Base-by-base conservation (phyloP, 768 basidiomycete species). In the Lyophyllum semitale region DNA sequence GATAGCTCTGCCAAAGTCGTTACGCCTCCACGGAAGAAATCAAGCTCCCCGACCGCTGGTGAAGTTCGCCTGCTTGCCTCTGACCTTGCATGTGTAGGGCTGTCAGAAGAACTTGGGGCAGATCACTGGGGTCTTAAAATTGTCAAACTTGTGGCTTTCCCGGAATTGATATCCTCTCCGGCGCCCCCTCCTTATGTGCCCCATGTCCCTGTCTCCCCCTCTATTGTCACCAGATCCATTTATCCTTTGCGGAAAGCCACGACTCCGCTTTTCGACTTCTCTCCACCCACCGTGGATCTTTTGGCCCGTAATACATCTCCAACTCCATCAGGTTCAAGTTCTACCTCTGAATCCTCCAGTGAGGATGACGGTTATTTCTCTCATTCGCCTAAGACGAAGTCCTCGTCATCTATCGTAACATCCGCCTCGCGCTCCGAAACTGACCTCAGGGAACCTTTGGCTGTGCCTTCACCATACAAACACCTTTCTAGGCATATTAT, bases 101-200 rank as follows among this genome's bases (percentile, higher is more conserved):
- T 91, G 25, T 82, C 83, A 37, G 84, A 88, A 62, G 85, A 87
- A 58, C 74, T 74, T 27, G 75, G 77, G 44, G 80, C 84, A 30
- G 85, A 89, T 54, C 78, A 81, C 46, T 92, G 90, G 90, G 80
- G 81, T 22, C 77, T 87, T 57, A 91, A 92, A 73, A 81, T 92
- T 40, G 76, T 92, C 57, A 89, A 90, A 70, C 77, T 91, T 13
- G 77, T 92, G 35, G 88, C 89, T 6, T 91, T 84, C 66, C 87
- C 88, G 0, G 88, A 90, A 56, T 77, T 91, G 50, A 84, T 88
- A 27, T 75, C 78, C n/a, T 47, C 68, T 35, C 57, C 65, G 29
- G 27, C 68, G 17, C 61, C 60, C 8, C 52, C 60, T 18, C 50
- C 55, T 18, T 51, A 47, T n/a, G 23, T 43, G 27, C 50, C 54